phyloP scores from a whole-genome alignment of 495 filamentous ascomycete species.

The Hyaloscypha hepaticicola region DNA sequence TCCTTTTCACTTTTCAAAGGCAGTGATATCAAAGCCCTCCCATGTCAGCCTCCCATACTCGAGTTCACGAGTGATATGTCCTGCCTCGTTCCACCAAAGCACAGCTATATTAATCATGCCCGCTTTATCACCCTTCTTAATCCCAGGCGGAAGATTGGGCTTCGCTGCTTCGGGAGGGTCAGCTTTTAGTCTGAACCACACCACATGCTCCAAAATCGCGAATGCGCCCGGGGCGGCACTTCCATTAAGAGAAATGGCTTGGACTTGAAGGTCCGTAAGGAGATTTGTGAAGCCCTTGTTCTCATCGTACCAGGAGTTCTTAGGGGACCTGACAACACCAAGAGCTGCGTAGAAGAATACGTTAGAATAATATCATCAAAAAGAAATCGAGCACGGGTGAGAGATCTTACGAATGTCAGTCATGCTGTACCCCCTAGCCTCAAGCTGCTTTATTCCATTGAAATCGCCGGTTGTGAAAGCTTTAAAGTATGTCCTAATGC shows the following conservation, averaged over 20 bases:
- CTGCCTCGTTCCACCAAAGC: too few species aligned
- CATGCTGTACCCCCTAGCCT: neutral
- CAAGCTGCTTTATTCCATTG: neutral
- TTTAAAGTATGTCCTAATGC: too few species aligned
- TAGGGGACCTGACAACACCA: neutral
- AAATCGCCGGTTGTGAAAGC: neutral
- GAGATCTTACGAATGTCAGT: neutral
- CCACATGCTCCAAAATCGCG: constrained; percentile 2
- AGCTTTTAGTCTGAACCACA: neutral
- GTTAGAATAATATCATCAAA: neutral
- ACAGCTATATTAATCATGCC: too few species aligned
- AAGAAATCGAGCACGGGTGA: neutral
- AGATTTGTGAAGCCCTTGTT: constrained; percentile 1
- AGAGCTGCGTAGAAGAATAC: neutral
- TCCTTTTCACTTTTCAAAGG: too few species aligned
- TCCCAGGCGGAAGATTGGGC: too few species aligned
- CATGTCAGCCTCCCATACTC: too few species aligned
- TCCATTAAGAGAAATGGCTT: constrained; percentile 1
- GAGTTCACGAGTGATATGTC: too few species aligned
- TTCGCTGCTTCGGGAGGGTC: too few species aligned
- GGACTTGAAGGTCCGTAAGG: neutral
- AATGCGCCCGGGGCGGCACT: neutral
- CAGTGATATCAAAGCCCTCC: too few species aligned
- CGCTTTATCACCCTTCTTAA: too few species aligned
- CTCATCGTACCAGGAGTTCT: neutral